Evolutionary conservation across 768 basidiomycete species (phyloP).

Genomic region (Lyophyllum shimeji): DNA sequence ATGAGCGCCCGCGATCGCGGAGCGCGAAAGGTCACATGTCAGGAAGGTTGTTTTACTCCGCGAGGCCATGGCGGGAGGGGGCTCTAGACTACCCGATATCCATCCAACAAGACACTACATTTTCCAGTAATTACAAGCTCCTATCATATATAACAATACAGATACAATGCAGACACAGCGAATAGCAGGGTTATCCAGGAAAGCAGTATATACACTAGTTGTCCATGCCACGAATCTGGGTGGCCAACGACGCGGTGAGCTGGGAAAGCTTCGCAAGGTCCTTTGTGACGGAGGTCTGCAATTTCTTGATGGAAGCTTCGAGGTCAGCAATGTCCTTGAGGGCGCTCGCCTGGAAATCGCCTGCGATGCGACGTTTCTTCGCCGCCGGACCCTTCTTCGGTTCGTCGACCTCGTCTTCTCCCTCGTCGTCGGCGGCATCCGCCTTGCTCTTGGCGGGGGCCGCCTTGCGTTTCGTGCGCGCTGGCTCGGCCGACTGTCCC

Average conservation of each 20-base stretch:
- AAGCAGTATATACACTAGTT: constrained; percentile 1
- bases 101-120: background rate
- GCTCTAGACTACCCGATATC: background rate
- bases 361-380: constrained; percentile 27
- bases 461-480: constrained; percentile 25
- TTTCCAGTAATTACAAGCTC: constrained; percentile 9
- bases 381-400: constrained; percentile 29
- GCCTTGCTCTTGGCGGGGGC: constrained; percentile 27
- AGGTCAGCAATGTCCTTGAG: constrained; percentile 34
- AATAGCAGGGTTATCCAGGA: background rate
- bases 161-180: constrained; percentile 1
- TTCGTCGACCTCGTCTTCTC: constrained; percentile 36
- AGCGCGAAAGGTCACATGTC: constrained; percentile 13
- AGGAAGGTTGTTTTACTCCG: background rate
- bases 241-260: constrained; percentile 25
- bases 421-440: constrained; percentile 28
- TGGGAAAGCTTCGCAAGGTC: constrained; percentile 36
- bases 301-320: constrained; percentile 32
- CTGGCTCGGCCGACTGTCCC: constrained; percentile 13
- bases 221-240: constrained; percentile 34
- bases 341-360: constrained; percentile 27
- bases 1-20: constrained; percentile 10
- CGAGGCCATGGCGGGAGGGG: background rate
- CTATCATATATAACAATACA: constrained; percentile 10
- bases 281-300: constrained; percentile 30